These are phyloP conservation scores for Saposhnikovia divaricata DNA, from an alignment of 129 eudicot species.

Conservation along the genomic window DNA sequence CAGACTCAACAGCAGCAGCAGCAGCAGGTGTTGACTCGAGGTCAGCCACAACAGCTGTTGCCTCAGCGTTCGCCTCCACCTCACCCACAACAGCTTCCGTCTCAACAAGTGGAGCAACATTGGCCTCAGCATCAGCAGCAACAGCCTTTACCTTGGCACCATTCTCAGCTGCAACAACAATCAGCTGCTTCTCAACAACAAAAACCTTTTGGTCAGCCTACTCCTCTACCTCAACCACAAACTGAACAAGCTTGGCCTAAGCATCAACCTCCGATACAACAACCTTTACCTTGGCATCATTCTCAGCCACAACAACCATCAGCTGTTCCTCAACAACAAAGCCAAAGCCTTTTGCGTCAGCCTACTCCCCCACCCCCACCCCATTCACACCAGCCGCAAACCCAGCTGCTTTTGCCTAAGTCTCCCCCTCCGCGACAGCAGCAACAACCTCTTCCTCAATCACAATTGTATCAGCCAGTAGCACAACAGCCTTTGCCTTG, in stretches of 20 bases:
- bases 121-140: slow-evolving; percentile 3
- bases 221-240: neutral
- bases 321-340: neutral
- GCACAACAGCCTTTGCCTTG: slow-evolving; percentile 3
- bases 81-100: neutral
- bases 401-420: neutral
- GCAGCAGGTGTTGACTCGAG: neutral
- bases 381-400: neutral
- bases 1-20: neutral
- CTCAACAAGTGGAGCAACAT: neutral
- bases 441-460: neutral
- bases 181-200: neutral
- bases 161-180: neutral
- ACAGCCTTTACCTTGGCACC: neutral
- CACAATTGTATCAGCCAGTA: neutral
- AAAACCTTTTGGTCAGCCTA: neutral
- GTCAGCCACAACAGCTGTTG: neutral
- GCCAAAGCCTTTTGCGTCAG: neutral
- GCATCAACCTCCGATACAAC: neutral
- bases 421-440: neutral
- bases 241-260: neutral
- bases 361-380: neutral
- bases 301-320: neutral
- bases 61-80: neutral
- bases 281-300: neutral